Percentiles rank a stretch among this genome's conserved stretches.
These are phyloP conservation scores for Ophiosphaerella narmari DNA, from an alignment of 2,329 filamentous ascomycete species.

Conservation along the genomic window DNA sequence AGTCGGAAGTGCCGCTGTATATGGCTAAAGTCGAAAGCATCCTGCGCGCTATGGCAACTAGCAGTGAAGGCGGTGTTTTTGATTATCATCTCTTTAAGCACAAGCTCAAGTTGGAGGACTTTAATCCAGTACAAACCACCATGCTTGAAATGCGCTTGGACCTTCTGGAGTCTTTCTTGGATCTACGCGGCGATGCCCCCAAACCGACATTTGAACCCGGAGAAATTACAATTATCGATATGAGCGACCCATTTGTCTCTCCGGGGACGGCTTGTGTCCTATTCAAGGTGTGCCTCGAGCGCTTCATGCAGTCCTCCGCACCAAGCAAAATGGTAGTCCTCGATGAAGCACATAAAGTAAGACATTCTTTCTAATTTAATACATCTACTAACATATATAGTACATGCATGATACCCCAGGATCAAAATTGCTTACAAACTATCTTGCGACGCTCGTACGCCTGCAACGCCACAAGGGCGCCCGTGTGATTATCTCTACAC, in stretches of 20 bases:
- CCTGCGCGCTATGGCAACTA: constrained; percentile 59
- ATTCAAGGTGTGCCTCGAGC: constrained; percentile 71
- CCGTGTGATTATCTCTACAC: constrained; percentile 73
- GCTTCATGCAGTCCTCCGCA: constrained; percentile 61
- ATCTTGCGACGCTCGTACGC: constrained; percentile 66
- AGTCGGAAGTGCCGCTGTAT: constrained; percentile 57
- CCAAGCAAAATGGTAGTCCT: constrained; percentile 66
- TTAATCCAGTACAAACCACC: constrained; percentile 50
- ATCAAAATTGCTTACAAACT: constrained; percentile 65
- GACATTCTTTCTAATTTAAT: background rate
- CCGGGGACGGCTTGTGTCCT: constrained; percentile 69
- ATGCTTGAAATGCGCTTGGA: constrained; percentile 66
- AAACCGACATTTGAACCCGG: constrained; percentile 47
- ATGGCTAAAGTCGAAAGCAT: constrained; percentile 52
- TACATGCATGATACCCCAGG: constrained; percentile 63
- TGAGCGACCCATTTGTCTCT: constrained; percentile 74
- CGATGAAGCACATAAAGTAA: constrained; percentile 77
- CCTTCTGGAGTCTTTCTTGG: constrained; percentile 68
- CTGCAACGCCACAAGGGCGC: constrained; percentile 71
- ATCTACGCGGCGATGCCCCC: constrained; percentile 21
- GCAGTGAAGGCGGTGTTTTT: constrained; percentile 53
- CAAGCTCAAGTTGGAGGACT: constrained; percentile 14
- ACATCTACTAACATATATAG: constrained; percentile 29
- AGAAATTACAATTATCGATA: constrained; percentile 68
- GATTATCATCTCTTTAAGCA: constrained; percentile 49